A percentile compares a stretch with the other conserved stretches of the same genome.
Conservation (phyloP, 768 basidiomycete genomes). For the Ramaria sp. region DNA sequence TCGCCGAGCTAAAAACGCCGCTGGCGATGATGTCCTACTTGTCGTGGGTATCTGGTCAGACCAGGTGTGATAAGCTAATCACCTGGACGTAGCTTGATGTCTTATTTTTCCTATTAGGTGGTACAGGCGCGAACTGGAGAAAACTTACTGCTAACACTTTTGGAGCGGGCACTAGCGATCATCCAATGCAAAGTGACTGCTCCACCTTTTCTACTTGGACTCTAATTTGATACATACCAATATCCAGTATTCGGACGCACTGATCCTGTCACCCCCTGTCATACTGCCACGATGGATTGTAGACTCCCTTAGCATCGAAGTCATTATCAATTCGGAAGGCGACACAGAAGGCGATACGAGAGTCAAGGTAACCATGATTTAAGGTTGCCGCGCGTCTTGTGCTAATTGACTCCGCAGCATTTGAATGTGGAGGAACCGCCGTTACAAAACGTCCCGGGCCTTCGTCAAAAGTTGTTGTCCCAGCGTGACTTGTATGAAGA, state of each 20-base stretch:
- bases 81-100: neutral
- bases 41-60: constrained; percentile 11
- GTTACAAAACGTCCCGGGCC: neutral
- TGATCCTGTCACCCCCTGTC: neutral
- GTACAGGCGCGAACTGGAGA: constrained; percentile 4
- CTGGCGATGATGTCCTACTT: neutral
- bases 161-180: constrained; percentile 12
- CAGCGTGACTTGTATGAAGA: neutral
- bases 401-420: neutral
- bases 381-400: neutral
- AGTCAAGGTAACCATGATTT: neutral
- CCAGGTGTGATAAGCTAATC: constrained; percentile 1
- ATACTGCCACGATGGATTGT: neutral
- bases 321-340: neutral
- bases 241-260: constrained; percentile 2
- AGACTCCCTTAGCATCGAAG: neutral
- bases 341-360: neutral
- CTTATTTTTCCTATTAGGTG: neutral
- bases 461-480: neutral
- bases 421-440: neutral
- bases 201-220: neutral
- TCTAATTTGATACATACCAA: neutral
- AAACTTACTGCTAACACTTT: constrained; percentile 6
- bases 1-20: neutral
- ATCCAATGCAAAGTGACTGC: constrained; percentile 10